Base-by-base conservation (phyloP, 2,329 filamentous ascomycete genomes). In the Aspergillus viridinutans region DNA sequence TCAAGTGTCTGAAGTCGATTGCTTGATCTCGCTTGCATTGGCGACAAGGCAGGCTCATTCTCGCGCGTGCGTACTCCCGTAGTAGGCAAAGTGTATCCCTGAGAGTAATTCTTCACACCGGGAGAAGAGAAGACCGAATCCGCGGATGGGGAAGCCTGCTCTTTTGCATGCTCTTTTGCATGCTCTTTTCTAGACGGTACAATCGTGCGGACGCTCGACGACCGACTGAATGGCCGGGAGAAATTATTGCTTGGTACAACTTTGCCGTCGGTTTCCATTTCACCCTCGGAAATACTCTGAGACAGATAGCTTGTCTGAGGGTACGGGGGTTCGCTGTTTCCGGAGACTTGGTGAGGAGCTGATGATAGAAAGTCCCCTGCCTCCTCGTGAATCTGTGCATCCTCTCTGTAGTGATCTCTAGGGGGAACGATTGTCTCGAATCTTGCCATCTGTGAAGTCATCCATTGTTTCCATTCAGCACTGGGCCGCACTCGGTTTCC, bases 401-500 rank as follows among this genome's bases (percentile, higher is more conserved):
- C 58, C 62, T 78, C 77, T 21, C 74, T 69, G 42, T 70, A 64
- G 55, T 78, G 76, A 23, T 67, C 65, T 55, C 68, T 67, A 51
- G 60, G 55, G 40, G 65, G 63, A n/a, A 53, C 64, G 53, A 55
- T 28, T 23, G 58, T 63, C 26, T 72, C 67, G 49, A 74, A 67
- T 23, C 62, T 70, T 29, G 66, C 69, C 50, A 76, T 69, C 54
- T 77, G 64, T 10, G 68, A 67, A 49, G 64, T 67, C 66, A 76
- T 69, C 71, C 73, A 76, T 42, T 68, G 64, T 52, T 70, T 69
- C 73, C 74, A 76, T 32, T 76, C 72, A 5, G 58, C 62, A 56
- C 69, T 72, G 7, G 66, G 62, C 23, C 61, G 68, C 10, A 56
- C 49, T 20, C 58, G 54, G 50, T 43, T 17, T 6, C 51, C 58